A percentile compares a stretch with the other conserved stretches of the same genome.
These are phyloP conservation scores for Platanus orientalis DNA, from an alignment of 164 flowering plant genomes.

Conservation along the genomic window DNA sequence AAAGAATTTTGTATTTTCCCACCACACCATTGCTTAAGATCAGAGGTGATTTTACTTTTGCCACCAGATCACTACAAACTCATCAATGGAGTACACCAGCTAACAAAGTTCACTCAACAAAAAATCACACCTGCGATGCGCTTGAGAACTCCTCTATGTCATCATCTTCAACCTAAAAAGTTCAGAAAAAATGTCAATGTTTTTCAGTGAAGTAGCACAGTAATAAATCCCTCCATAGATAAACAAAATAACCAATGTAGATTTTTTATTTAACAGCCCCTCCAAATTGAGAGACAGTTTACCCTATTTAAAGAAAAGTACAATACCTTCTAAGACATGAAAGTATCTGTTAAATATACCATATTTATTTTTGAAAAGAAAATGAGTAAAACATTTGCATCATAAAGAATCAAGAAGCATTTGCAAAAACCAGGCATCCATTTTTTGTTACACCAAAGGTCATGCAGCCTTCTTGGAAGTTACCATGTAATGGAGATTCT, in stretches of 20 bases:
- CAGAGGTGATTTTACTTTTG: background rate
- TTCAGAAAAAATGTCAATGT: constrained; percentile 7
- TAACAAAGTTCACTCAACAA: background rate
- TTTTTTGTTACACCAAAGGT: too few relatives aligned
- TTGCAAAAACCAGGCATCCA: too few relatives aligned
- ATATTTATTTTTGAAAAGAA: too few relatives aligned
- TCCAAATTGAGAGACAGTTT: background rate
- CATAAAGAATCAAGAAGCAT: too few relatives aligned
- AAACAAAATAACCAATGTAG: background rate
- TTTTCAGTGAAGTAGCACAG: background rate
- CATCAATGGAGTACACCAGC: background rate
- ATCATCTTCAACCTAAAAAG: constrained; percentile 49
- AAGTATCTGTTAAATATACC: too few relatives aligned
- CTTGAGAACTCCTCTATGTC: constrained; percentile 57
- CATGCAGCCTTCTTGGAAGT: too few relatives aligned
- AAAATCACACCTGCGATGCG: constrained; percentile 37
- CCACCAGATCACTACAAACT: background rate
- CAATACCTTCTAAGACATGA: background rate
- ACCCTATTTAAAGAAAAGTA: background rate
- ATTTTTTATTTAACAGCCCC: background rate
- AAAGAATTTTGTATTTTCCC: background rate
- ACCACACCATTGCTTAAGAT: background rate
- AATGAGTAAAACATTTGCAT: background rate
- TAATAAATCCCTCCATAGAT: background rate
- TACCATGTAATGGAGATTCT: too few relatives aligned